Conservation (phyloP, 2,329 filamentous ascomycete genomes). For the Penicillium rolfsii region DNA sequence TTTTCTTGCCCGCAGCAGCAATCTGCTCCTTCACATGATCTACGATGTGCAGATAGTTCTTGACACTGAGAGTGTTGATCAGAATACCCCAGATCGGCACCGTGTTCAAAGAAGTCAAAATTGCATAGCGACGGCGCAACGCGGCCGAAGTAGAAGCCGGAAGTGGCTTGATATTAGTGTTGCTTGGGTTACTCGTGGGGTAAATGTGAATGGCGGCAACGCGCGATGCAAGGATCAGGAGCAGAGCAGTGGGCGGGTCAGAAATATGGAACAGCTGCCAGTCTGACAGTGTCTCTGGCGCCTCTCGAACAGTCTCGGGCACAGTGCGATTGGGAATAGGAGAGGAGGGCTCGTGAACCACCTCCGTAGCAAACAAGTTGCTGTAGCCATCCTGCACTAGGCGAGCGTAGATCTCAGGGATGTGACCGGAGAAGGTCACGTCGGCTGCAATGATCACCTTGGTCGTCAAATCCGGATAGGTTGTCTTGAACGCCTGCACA, state of each 20-base stretch:
- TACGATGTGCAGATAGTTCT: conserved; percentile 84
- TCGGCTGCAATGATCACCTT: conserved; percentile 85
- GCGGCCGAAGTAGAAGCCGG: conserved; percentile 57
- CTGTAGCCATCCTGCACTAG: conserved; percentile 69
- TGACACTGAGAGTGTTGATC: conserved; percentile 91
- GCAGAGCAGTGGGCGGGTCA: conserved; percentile 75
- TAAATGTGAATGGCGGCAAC: conserved; percentile 79
- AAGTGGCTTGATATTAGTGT: conserved; percentile 44
- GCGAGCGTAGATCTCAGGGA: conserved; percentile 59
- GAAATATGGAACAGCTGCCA: conserved; percentile 86
- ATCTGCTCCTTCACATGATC: conserved; percentile 74
- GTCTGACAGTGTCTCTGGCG: conserved; percentile 58
- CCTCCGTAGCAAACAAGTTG: conserved; percentile 68
- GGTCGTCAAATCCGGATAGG: conserved; percentile 66
- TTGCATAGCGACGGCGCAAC: conserved; percentile 84
- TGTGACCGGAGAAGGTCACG: conserved; percentile 79
- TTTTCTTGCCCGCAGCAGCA: conserved; percentile 82
- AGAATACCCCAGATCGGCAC: conserved; percentile 88
- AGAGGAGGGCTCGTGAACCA: conserved; percentile 78
- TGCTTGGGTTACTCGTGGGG: conserved; percentile 55
- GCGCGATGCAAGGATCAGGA: conserved; percentile 83
- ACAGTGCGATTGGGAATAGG: conserved; percentile 82
- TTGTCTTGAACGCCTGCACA: conserved; percentile 64
- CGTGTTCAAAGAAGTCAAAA: conserved; percentile 77
- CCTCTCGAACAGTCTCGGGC: conserved; percentile 53